Evolutionary conservation across 1,139 yeast genomes (phyloP).

Genomic region (Suhomyces bolitotheri): DNA sequence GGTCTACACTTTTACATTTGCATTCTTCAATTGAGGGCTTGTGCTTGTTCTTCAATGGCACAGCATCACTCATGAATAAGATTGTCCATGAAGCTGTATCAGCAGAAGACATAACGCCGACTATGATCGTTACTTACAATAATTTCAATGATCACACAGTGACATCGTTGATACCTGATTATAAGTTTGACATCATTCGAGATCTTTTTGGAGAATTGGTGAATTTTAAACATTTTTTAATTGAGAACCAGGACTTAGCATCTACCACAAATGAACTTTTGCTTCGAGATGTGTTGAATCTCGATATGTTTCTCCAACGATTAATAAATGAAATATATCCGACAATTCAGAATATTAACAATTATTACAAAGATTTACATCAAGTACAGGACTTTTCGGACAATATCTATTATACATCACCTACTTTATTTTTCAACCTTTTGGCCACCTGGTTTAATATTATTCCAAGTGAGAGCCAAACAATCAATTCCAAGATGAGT

Average conservation of each 20-base stretch:
- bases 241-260: conserved; percentile 14
- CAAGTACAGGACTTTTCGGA: conserved; percentile 17
- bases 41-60: conserved; percentile 36
- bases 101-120: conserved; percentile 26
- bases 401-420: conserved; percentile 26
- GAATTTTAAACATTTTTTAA: conserved; percentile 24
- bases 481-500: conserved; percentile 29
- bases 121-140: conserved; percentile 28
- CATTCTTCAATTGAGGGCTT: conserved; percentile 38
- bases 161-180: conserved; percentile 35
- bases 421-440: conserved; percentile 33
- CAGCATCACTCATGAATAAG: conserved; percentile 34
- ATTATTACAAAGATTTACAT: conserved; percentile 20
- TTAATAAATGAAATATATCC: conserved; percentile 32
- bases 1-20: conserved; percentile 38
- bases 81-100: conserved; percentile 25
- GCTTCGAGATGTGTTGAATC: conserved; percentile 22
- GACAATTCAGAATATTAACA: conserved; percentile 27
- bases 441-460: conserved; percentile 37
- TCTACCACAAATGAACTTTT: conserved; percentile 13
- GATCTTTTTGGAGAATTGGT: conserved; percentile 28
- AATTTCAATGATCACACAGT: conserved; percentile 29
- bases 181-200: conserved; percentile 31
- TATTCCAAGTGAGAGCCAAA: conserved; percentile 35
- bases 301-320: conserved; percentile 32